Percentiles rank a stretch among this genome's conserved stretches.
Conservation (phyloP, 306 rosid species). For the Rosa persica region DNA sequence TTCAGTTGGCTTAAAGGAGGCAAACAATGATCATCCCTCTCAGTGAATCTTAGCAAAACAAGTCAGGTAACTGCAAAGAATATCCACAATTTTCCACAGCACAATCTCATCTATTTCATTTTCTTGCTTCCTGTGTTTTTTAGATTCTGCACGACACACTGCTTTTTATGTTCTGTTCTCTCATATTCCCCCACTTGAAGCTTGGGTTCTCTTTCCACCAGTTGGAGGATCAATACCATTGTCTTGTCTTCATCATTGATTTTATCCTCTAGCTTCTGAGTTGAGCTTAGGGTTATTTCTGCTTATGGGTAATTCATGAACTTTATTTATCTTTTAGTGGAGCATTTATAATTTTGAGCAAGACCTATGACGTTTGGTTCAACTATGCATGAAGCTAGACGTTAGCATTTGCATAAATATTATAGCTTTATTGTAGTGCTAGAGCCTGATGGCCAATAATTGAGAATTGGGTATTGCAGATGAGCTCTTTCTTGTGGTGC, state of each 20-base stretch:
- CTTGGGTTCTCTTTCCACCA: constrained; percentile 29
- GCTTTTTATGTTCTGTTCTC: constrained; percentile 23
- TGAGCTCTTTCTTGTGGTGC: constrained; percentile 18
- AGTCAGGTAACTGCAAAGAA: constrained; percentile 32
- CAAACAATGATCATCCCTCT: constrained; percentile 14
- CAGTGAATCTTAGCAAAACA: constrained; percentile 6
- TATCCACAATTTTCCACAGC: too few species aligned
- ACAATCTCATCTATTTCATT: neutral
- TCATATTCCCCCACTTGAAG: constrained; percentile 36
- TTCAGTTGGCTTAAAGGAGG: neutral
- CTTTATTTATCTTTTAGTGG: constrained; percentile 1
- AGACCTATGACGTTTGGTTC: neutral
- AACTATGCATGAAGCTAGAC: constrained; percentile 7
- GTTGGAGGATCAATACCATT: constrained; percentile 6
- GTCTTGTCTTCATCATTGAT: constrained; percentile 24
- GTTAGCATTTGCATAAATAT: constrained; percentile 10
- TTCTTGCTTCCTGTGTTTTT: constrained; percentile 25
- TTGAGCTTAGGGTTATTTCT: constrained; percentile 24
- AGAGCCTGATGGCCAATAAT: constrained; percentile 14
- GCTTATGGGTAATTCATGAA: constrained; percentile 1
- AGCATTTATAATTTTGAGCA: neutral
- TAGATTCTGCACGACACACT: constrained; percentile 27
- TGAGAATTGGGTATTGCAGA: constrained; percentile 32
- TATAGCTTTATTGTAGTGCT: constrained; percentile 1
- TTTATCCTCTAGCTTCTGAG: constrained; percentile 21